Evolutionary conservation across 805 yeast genomes (phyloP), one percentile per base, ranked within the genome.

Genomic region (Clavispora phyllophila): DNA sequence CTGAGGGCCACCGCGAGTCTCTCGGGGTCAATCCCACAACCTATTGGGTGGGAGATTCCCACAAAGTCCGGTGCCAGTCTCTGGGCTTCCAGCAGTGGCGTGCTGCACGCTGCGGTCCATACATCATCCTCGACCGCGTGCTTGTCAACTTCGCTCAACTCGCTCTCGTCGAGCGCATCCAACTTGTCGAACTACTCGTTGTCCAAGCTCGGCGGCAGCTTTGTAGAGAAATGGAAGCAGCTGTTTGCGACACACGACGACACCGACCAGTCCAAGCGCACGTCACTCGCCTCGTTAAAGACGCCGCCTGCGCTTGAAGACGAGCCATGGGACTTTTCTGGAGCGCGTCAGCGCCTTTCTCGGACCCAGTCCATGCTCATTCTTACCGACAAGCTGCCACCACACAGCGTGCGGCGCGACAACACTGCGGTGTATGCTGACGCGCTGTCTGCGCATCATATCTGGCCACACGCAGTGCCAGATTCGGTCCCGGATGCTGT

Each of bases 181-280:
- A 51, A 53, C 37, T 62, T 68, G 1, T 66, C 71, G 3, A 65
- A 65, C 40, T 68, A 63, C 48, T 69, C 74, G 1, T 50, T 70
- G 18, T 58, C 70, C 4, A 66, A 68, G 42, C 44, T 69, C 20
- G 73, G 75, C 1, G 64, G 70, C 19, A 65, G 73, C 39, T 69
- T 72, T 45, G 50, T 72, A 49, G 78, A 72, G 9, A 70, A 66
- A 48, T 72, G 78, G 76, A 63, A 62, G 43, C 58, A 57, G 41
- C 61, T 70, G 2, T 57, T 65, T 26, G 54, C 44, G 36, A 50
- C 51, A 44, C 37, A 32, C 36, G 14, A 36, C 37, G 12, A 38
- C 39, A 5, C 19, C 25, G 9, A 33, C 33, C 8, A 23, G 7
- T 27, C 36, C 14, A 36, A 31, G 23, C 38, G 43, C n/a, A 43